phyloP scores from a whole-genome alignment of 768 basidiomycete genomes.

The Amylocystis lapponica region DNA sequence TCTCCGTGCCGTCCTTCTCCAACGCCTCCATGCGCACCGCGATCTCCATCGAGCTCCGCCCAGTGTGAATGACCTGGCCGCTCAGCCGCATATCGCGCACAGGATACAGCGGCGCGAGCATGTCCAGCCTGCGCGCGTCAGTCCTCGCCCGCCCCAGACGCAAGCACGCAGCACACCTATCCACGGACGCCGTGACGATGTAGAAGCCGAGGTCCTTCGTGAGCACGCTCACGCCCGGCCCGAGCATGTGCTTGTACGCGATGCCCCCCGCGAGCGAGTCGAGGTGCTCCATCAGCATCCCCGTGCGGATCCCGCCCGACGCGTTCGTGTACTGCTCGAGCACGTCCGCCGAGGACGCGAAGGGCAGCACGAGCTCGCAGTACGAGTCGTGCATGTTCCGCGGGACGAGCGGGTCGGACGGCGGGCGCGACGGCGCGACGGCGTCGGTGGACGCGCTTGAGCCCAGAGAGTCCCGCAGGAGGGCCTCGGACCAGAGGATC shows the following conservation, averaged over 20 bases:
- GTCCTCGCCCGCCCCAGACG: neutral
- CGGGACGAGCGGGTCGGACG: slow-evolving; percentile 20
- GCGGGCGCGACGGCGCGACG: slow-evolving; percentile 21
- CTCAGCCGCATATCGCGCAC: slow-evolving; percentile 64
- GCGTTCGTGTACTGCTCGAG: slow-evolving; percentile 71
- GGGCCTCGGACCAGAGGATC: slow-evolving; percentile 53
- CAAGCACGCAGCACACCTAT: slow-evolving; percentile 42
- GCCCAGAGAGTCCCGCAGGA: slow-evolving; percentile 17
- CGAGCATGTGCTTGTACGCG: slow-evolving; percentile 77
- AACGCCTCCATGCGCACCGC: slow-evolving; percentile 76
- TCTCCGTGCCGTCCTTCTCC: slow-evolving; percentile 37
- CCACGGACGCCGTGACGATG: slow-evolving; percentile 79
- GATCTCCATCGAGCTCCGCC: slow-evolving; percentile 75
- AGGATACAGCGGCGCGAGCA: slow-evolving; percentile 45
- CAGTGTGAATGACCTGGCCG: slow-evolving; percentile 78
- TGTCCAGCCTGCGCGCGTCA: slow-evolving; percentile 47
- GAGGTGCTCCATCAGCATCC: slow-evolving; percentile 74
- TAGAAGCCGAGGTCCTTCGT: slow-evolving; percentile 67
- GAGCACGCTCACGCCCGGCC: slow-evolving; percentile 50
- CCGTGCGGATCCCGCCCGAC: slow-evolving; percentile 62
- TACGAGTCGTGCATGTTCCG: slow-evolving; percentile 71
- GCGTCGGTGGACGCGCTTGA: slow-evolving; percentile 1
- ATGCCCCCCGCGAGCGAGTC: slow-evolving; percentile 85
- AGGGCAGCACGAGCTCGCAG: slow-evolving; percentile 58
- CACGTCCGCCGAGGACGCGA: slow-evolving; percentile 49